These are phyloP conservation scores for Aurantiochytrium sp. DNA, from an alignment of 108 stramenopile genomes.

Conservation along the genomic window DNA sequence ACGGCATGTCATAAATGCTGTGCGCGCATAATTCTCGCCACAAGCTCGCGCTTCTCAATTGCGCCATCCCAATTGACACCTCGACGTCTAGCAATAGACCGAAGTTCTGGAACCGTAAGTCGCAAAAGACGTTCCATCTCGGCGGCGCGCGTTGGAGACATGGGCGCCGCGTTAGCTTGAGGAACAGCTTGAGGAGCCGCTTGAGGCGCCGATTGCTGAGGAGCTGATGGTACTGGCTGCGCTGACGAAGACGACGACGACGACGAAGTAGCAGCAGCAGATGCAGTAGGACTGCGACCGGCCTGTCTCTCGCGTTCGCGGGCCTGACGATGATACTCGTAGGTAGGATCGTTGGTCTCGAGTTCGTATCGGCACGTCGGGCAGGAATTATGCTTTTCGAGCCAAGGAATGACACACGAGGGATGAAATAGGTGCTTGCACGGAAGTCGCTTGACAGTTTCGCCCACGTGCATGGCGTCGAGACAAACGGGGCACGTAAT, in stretches of 20 bases:
- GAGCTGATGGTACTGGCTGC: neutral
- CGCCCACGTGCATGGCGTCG: slow-evolving; percentile 28
- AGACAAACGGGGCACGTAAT: slow-evolving; percentile 33
- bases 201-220: too few species aligned
- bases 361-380: slow-evolving; percentile 49
- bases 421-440: slow-evolving; percentile 39
- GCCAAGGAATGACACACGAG: slow-evolving; percentile 37
- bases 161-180: neutral
- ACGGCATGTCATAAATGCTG: neutral
- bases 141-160: neutral
- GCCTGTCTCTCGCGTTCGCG: slow-evolving; percentile 17
- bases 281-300: neutral
- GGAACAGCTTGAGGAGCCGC: too few species aligned
- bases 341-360: slow-evolving; percentile 35
- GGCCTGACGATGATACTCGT: slow-evolving; percentile 22
- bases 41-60: neutral
- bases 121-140: neutral
- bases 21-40: neutral
- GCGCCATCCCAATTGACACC: neutral
- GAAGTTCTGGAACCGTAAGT: neutral
- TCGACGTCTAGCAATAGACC: neutral
- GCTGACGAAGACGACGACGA: neutral
- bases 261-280: neutral
- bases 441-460: slow-evolving; percentile 29
- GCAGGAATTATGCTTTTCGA: slow-evolving; percentile 43